Conservation (phyloP, 371 early-diverging fungal genomes). For the Rhizopus arrhizus region DNA sequence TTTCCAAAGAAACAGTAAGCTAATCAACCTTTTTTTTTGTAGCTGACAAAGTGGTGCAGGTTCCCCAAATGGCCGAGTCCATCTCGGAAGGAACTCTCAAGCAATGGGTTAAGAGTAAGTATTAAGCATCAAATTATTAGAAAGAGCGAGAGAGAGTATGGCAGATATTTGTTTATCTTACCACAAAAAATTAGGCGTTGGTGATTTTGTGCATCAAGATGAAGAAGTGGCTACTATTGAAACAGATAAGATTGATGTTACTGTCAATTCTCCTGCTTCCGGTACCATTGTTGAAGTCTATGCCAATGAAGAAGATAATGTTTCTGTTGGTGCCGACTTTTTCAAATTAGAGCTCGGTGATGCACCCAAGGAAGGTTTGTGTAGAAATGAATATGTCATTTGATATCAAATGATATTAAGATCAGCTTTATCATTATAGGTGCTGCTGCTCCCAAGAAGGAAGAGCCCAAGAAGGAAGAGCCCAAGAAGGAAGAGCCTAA, state of each 20-base stretch:
- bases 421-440: slow-evolving; percentile 17
- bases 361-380: slow-evolving; percentile 65
- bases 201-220: slow-evolving; percentile 92
- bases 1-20: no score
- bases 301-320: slow-evolving; percentile 91
- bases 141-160: no score
- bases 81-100: slow-evolving; percentile 96
- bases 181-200: slow-evolving; percentile 70
- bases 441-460: slow-evolving; percentile 48
- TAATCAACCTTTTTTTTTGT: neutral
- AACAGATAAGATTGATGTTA: slow-evolving; percentile 97
- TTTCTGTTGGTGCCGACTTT: slow-evolving; percentile 91
- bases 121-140: no score
- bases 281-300: slow-evolving; percentile 87
- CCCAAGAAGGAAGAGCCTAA: slow-evolving; percentile 34
- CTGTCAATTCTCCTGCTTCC: slow-evolving; percentile 92
- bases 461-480: slow-evolving; percentile 38
- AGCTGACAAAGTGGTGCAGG: slow-evolving; percentile 85
- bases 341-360: slow-evolving; percentile 86
- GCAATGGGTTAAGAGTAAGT: slow-evolving; percentile 93
- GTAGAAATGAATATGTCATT: neutral
- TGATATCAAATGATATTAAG: neutral
- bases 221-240: slow-evolving; percentile 96
- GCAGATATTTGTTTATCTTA: no score
- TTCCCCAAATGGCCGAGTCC: slow-evolving; percentile 96